Evolutionary conservation across 345 rosid genomes (phyloP).

Genomic region (Nephelium lappaceum): DNA sequence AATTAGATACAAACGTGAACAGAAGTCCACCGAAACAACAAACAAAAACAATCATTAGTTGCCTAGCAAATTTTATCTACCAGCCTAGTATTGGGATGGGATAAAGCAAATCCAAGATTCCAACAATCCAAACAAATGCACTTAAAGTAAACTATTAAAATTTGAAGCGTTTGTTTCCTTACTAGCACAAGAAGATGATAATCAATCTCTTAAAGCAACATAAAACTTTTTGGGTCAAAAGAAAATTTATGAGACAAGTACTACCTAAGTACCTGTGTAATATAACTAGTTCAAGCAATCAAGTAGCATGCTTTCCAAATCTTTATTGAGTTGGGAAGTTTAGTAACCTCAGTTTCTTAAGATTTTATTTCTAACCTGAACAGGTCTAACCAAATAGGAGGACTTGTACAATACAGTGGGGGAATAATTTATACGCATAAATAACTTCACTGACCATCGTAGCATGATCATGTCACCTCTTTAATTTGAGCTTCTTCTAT

Average conservation of each 20-base stretch:
- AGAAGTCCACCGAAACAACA: too few relatives aligned
- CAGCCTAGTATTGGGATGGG: neutral
- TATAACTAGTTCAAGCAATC: too few relatives aligned
- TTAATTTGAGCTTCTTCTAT: neutral
- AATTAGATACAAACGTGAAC: too few relatives aligned
- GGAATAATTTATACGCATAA: neutral
- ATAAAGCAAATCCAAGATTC: neutral
- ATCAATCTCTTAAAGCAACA: neutral
- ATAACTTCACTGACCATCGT: neutral
- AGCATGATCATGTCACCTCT: neutral
- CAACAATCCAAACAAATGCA: neutral
- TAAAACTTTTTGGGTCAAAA: too few relatives aligned
- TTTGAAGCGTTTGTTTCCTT: neutral
- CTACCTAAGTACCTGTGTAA: too few relatives aligned
- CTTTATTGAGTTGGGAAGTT: too few relatives aligned
- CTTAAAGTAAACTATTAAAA: neutral
- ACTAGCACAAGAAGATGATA: neutral
- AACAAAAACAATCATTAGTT: too few relatives aligned
- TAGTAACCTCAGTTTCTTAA: neutral
- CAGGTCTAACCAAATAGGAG: neutral
- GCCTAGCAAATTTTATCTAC: neutral
- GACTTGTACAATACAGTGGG: neutral
- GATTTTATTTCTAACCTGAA: neutral
- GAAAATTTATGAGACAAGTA: too few relatives aligned
- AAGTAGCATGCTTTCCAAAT: too few relatives aligned